phyloP scores from a whole-genome alignment of 306 rosid genomes.

The Cucurbita argyrosperma region DNA sequence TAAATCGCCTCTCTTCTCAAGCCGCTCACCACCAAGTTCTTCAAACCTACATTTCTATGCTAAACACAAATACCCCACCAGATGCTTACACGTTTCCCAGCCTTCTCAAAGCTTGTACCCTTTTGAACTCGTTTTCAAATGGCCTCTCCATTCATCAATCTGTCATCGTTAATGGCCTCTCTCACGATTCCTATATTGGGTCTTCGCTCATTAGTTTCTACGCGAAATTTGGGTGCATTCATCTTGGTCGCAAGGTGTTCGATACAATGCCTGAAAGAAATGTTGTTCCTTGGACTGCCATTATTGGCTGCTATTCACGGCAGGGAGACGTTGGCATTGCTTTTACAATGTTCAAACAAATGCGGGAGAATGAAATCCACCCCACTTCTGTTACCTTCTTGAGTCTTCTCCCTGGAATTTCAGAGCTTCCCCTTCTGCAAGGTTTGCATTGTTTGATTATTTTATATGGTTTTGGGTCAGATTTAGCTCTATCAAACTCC shows the following conservation, averaged over 20 bases:
- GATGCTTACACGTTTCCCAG: slow-evolving; percentile 10
- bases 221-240: slow-evolving; percentile 2
- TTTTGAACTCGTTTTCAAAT: neutral
- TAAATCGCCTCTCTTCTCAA: slow-evolving; percentile 7
- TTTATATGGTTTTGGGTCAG: slow-evolving; percentile 5
- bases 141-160: slow-evolving; percentile 8
- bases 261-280: slow-evolving; percentile 12
- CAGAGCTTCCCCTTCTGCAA: slow-evolving; percentile 7
- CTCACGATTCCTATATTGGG: slow-evolving; percentile 6
- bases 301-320: slow-evolving; percentile 8
- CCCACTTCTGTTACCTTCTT: slow-evolving; percentile 9
- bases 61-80: neutral
- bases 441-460: slow-evolving; percentile 6
- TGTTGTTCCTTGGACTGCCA: slow-evolving; percentile 14
- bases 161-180: slow-evolving; percentile 7
- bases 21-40: slow-evolving; percentile 8
- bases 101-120: slow-evolving; percentile 11
- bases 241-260: slow-evolving; percentile 4
- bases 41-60: slow-evolving; percentile 1
- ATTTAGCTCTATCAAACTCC: slow-evolving; percentile 5
- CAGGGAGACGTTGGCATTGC: neutral
- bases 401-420: neutral
- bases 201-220: slow-evolving; percentile 11
- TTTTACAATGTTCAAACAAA: slow-evolving; percentile 1
- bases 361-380: slow-evolving; percentile 4